Conservation (phyloP, 2,329 filamentous ascomycete species). For the Westerdykella sp. region DNA sequence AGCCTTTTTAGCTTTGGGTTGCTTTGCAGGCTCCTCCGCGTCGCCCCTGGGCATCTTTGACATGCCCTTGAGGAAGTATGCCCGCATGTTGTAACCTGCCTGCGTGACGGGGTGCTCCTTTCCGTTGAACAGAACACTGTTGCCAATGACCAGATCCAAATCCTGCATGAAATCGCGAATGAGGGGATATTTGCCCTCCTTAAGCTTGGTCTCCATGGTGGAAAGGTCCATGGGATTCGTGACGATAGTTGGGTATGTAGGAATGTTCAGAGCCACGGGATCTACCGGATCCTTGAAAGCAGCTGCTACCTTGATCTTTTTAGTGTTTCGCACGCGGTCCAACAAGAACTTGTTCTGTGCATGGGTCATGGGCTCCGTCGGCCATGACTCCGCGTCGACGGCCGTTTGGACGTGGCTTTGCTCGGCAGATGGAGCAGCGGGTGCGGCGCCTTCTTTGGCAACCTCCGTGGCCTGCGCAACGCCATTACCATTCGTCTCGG, state of each 20-base stretch:
- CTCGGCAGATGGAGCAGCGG: constrained; percentile 28
- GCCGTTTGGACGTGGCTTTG: constrained; percentile 26
- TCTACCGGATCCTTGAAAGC: constrained; percentile 76
- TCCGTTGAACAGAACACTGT: constrained; percentile 79
- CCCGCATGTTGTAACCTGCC: constrained; percentile 56
- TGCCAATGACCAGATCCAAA: constrained; percentile 70
- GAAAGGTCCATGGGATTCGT: constrained; percentile 77
- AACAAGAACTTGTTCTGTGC: constrained; percentile 58
- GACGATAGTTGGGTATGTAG: constrained; percentile 66
- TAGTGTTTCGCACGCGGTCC: constrained; percentile 64
- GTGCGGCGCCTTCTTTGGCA: constrained; percentile 6
- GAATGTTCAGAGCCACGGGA: constrained; percentile 66
- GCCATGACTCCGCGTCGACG: constrained; percentile 30
- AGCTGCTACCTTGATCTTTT: constrained; percentile 75
- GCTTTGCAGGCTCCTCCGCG: constrained; percentile 48
- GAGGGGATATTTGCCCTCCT: constrained; percentile 60
- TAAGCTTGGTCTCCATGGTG: constrained; percentile 75
- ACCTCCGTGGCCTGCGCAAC: not conserved
- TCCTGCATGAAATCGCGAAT: constrained; percentile 70
- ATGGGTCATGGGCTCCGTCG: constrained; percentile 40
- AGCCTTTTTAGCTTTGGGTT: constrained; percentile 47
- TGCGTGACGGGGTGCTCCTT: constrained; percentile 65
- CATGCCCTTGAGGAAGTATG: constrained; percentile 56
- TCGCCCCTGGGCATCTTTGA: constrained; percentile 52
- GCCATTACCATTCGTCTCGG: constrained; percentile 25